Evolutionary conservation across 2,329 filamentous ascomycete species (phyloP).

Genomic region (Didymella arachidicola): DNA sequence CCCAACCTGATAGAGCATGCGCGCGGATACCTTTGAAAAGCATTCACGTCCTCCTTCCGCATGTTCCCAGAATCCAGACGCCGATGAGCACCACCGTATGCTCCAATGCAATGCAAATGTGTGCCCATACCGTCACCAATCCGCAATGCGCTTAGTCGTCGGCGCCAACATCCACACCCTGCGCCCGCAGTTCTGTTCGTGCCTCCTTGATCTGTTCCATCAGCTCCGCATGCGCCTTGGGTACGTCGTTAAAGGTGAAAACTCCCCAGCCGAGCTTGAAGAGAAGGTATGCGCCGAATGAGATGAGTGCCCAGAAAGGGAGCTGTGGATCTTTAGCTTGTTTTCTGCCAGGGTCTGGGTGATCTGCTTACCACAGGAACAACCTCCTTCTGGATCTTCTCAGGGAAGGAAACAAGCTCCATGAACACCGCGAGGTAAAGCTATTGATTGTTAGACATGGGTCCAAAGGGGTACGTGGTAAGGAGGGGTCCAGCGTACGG

Average conservation of each 20-base stretch:
- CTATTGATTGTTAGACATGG: conserved; percentile 58
- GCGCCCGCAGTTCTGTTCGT: conserved; percentile 73
- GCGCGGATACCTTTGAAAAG: conserved; percentile 25
- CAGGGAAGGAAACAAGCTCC: conserved; percentile 80
- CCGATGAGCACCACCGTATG: conserved; percentile 15
- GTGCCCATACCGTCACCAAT: neutral
- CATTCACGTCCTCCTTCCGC: conserved; percentile 10
- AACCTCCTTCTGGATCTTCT: conserved; percentile 80
- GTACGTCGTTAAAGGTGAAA: conserved; percentile 95
- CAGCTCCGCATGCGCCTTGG: conserved; percentile 86
- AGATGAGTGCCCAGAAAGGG: conserved; percentile 90
- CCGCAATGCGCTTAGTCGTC: conserved; percentile 10
- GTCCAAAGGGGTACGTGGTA: conserved; percentile 16
- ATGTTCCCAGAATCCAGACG: conserved; percentile 9
- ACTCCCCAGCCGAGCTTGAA: conserved; percentile 92
- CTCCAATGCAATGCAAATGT: conserved; percentile 16
- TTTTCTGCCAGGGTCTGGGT: neutral
- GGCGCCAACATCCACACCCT: conserved; percentile 80
- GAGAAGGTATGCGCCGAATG: conserved; percentile 90
- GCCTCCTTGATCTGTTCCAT: conserved; percentile 83
- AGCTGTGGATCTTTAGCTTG: conserved; percentile 63
- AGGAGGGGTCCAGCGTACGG: conserved; percentile 65
- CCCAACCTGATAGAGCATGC: conserved; percentile 24
- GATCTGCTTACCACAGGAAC: conserved; percentile 80
- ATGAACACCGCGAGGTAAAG: conserved; percentile 89